Base-by-base conservation (phyloP, 208 protist species). In the Trypanosoma conorhini region DNA sequence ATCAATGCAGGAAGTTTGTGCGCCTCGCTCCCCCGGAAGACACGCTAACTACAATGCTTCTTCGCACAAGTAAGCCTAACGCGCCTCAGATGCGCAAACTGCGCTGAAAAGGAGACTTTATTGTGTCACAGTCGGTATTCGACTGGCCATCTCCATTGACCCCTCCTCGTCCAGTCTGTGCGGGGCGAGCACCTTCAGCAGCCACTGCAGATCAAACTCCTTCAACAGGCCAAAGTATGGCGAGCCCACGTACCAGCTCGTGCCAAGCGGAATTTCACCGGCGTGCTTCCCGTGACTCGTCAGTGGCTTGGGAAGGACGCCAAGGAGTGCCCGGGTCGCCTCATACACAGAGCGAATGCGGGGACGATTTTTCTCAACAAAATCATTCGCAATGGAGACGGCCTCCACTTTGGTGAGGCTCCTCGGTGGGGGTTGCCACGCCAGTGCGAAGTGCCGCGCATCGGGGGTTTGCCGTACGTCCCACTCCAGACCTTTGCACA, bases 221-320 rank as follows among this genome's bases (percentile, higher is more conserved):
- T 77, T 81, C 68, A 96, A 74, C 8, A 82, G 62, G n/a, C 92
- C 92, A 83, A 96, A 96, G 70, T 92, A 88, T 9, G 92, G 85
- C 3, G 81, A 91, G 48, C 35, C 62, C 24, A 94, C 83, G 62
- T 96, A 96, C 92, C 92, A 96, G 68, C 87, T 89, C 70, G 79
- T 69, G 42, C 74, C 59, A 13, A 96, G 76, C 5, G 92, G 92
- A 21, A 94, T 40, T 64, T 94, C 82, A 3, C 87, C 87, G 2
- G 89, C 88, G 68, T 85, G 92, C 68, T 86, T 91, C 65, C 89
- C 88, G 63, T 83, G 79, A 58, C 80, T 81, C 60, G 90, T 83
- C 17, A 87, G 42, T 57, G 85, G 88, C 64, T 88, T 91, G 8
- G 92, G 92, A 17, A 85, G 76, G 21, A 96, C 79, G 31, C 92